A percentile compares a stretch with the other conserved stretches of the same genome.
These are phyloP conservation scores for Baudoinia panamericana DNA, from an alignment of 495 filamentous ascomycete species.

Conservation along the genomic window DNA sequence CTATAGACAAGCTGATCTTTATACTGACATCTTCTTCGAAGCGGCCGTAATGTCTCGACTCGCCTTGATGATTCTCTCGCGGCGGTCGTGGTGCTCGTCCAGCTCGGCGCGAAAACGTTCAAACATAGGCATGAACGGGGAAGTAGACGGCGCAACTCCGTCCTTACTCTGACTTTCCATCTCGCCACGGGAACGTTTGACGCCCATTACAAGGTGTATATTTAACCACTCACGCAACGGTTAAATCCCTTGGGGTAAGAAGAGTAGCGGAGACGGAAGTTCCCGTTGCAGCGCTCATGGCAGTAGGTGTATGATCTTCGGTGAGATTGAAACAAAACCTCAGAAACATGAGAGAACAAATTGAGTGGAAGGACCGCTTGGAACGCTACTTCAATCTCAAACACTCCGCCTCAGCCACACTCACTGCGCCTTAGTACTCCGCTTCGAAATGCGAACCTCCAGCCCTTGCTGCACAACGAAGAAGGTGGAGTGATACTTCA, in stretches of 20 bases:
- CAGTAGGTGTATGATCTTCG: too few species aligned
- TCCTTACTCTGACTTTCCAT: slow-evolving; percentile 10
- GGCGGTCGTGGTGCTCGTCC: slow-evolving; percentile 86
- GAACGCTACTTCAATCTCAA: too few species aligned
- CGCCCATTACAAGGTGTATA: slow-evolving; percentile 1
- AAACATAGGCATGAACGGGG: slow-evolving; percentile 61
- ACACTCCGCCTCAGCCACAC: too few species aligned
- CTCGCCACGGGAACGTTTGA: slow-evolving; percentile 5
- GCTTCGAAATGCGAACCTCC: slow-evolving; percentile 16
- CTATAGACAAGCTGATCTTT: too few species aligned
- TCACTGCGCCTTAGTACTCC: slow-evolving; percentile 5
- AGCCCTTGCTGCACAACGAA: slow-evolving; percentile 20
- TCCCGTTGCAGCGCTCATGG: too few species aligned
- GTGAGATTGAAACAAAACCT: too few species aligned
- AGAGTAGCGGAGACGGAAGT: too few species aligned
- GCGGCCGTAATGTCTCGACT: slow-evolving; percentile 81
- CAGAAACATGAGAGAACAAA: too few species aligned
- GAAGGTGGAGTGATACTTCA: slow-evolving; percentile 22
- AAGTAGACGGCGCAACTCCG: background rate
- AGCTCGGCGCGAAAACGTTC: slow-evolving; percentile 72
- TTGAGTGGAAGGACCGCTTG: too few species aligned
- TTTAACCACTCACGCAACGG: too few species aligned
- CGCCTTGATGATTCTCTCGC: slow-evolving; percentile 77
- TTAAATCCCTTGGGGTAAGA: too few species aligned
- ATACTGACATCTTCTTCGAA: slow-evolving; percentile 87